Evolutionary conservation across 257 asterid genomes (phyloP).

Genomic region (Anisodus acutangulus): DNA sequence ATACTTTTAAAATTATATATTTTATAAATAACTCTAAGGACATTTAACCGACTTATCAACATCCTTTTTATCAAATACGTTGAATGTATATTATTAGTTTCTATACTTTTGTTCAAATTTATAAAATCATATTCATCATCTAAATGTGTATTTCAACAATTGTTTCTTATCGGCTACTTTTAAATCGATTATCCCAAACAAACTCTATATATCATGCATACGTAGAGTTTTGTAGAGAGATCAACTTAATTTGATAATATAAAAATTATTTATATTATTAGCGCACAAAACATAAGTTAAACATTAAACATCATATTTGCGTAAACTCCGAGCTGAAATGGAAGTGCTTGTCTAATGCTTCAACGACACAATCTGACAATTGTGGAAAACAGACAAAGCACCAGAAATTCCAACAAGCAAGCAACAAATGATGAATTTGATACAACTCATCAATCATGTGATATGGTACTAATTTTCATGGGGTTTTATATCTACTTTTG

Average conservation of each 20-base stretch:
- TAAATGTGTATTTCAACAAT: too few relatives aligned
- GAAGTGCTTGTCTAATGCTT: neutral
- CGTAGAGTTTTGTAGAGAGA: neutral
- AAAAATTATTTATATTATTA: neutral
- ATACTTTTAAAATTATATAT: too few relatives aligned
- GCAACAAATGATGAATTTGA: constrained; percentile 12
- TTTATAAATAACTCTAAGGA: too few relatives aligned
- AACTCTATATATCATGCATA: too few relatives aligned
- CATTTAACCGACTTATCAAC: too few relatives aligned
- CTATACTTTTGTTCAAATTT: too few relatives aligned
- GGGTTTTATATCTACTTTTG: neutral
- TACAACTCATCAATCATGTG: constrained; percentile 16
- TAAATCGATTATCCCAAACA: too few relatives aligned
- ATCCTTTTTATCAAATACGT: too few relatives aligned
- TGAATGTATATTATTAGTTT: too few relatives aligned
- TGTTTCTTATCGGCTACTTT: too few relatives aligned
- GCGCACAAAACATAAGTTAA: neutral
- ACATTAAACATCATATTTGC: neutral
- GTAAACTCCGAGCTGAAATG: neutral
- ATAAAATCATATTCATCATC: too few relatives aligned
- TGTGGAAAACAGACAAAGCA: neutral
- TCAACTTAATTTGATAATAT: neutral
- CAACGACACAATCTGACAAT: neutral
- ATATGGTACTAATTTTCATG: neutral
- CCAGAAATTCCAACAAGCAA: constrained; percentile 15